Base-by-base conservation (phyloP, 208 protist species). In the Leishmania major region DNA sequence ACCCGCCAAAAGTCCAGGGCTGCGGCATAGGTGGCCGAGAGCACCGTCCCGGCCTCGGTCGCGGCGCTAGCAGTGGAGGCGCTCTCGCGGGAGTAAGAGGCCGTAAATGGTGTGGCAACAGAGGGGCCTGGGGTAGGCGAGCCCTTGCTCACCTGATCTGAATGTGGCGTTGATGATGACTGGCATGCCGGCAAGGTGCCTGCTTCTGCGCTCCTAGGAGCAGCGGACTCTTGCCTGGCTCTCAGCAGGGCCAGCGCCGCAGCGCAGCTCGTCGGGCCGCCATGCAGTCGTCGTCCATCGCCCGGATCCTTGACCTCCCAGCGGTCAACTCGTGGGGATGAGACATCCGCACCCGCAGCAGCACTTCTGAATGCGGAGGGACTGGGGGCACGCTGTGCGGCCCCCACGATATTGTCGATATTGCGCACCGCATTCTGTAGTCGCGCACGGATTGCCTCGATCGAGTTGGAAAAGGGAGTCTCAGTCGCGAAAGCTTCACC, bases 351-450 rank as follows among this genome's bases (percentile, higher is more conserved):
- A 51, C 40, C 40, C 53, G 45, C 17, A n/a, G 69, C 22, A 17
- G 25, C 40, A 51, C 49, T 31, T 17, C 28, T 37, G 0, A 31
- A 60, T 59, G 25, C 47, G 17, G 28, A n/a, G 51, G 49, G 49
- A 17, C 31, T 40, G 11, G 72, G 15, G 31, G 28, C 17, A 0
- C 22, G 49, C 55, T 64, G n/a, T 15, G 51, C 55, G 10, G 57
- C 64, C 40, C 28, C 67, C 78, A 91, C 74, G 37, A 85, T 82
- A 31, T 80, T 70, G 75, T 95, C 90, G 57, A 95, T 92, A n/a
- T 76, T 82, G 11, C 78, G 85, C 87, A 95, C 84, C 64, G 91
- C 90, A n/a, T 84, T 64, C 6, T 85, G 85, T 55, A 95, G 77
- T 15, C 88, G 85, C 0, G 84, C 89, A 25, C 80, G 78, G 0